Evolutionary conservation across 2,329 filamentous ascomycete species (phyloP), one percentile per base, ranked within the genome.

Genomic region (Ploettnerulaceae sp.): DNA sequence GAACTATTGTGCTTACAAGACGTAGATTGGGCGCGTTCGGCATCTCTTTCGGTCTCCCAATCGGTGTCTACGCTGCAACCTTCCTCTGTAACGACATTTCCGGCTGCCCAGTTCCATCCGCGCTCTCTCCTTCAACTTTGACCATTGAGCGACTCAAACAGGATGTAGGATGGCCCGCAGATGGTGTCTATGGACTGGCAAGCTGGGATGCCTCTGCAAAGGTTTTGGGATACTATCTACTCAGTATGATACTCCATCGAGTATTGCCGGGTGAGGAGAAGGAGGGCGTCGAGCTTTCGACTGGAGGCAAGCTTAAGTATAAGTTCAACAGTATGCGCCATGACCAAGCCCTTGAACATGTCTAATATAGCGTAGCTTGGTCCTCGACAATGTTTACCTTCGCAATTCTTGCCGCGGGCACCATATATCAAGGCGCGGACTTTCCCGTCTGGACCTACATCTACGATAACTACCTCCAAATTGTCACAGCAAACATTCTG

Each of bases 361-460:
- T 51, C 54, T 52, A 39, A 58, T 35, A 20, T 3, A 7, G 3
- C 29, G 21, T 56, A 91, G 87, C 88, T 7, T 84, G 93, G 66
- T 71, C 73, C 54, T 89, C 87, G n/a, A 83, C 83, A 51, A 67
- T 89, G 45, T 74, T 85, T 53, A 90, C 84, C 40, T 71, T 95
- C 34, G 74, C 75, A n/a, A 71, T 84, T 5, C 77, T 83, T 42
- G 81, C 81, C 25, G 82, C 82, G 7, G 90, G 89, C 38, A 95
- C 89, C 3, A 67, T 82, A 29, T 68, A 81, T 3, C 79, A 91
- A 57, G 91, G 91, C 47, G 80, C 88, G 41, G 76, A 91, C 15
- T 96, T 95, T 60, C 76, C 81, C 7, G 77, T 96, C 41, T 98
- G 91, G 91, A 87, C 84, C 20, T 97, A 89, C 68, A 89, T 97